These are phyloP conservation scores for Ganoderma sp. DNA, from an alignment of 1,284 basidiomycete species.

Conservation along the genomic window DNA sequence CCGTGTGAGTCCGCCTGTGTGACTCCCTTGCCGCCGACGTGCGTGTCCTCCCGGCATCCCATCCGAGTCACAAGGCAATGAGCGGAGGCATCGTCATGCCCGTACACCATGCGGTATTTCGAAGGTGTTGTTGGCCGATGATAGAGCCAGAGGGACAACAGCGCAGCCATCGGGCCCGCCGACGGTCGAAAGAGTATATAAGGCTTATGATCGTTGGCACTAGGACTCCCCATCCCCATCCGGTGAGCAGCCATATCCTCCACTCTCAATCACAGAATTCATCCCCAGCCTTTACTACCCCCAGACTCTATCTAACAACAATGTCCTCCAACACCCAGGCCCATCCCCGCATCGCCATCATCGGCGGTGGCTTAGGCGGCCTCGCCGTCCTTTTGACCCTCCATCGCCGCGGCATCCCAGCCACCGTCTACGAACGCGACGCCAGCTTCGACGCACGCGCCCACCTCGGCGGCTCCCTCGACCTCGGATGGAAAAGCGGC, in stretches of 20 bases:
- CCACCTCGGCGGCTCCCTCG: slow-evolving; percentile 26
- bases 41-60: too few species aligned
- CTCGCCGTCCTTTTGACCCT: slow-evolving; percentile 14
- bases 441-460: slow-evolving; percentile 14
- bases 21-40: too few species aligned
- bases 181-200: too few species aligned
- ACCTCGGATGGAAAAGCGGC: slow-evolving; percentile 26
- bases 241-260: neutral
- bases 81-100: neutral
- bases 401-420: slow-evolving; percentile 11
- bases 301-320: neutral
- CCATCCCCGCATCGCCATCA: slow-evolving; percentile 13
- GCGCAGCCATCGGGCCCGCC: too few species aligned
- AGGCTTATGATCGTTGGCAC: too few species aligned
- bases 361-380: slow-evolving; percentile 14
- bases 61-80: neutral
- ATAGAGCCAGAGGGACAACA: too few species aligned
- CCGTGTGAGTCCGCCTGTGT: too few species aligned
- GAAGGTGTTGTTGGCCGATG: too few species aligned
- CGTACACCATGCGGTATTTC: too few species aligned
- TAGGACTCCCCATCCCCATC: too few species aligned
- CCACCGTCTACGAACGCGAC: slow-evolving; percentile 15
- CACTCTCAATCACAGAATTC: neutral
- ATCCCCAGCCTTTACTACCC: neutral
- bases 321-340: neutral